These are phyloP conservation scores for Periglandula ipomoeae DNA, from an alignment of 2,329 filamentous ascomycete species.

Conservation along the genomic window DNA sequence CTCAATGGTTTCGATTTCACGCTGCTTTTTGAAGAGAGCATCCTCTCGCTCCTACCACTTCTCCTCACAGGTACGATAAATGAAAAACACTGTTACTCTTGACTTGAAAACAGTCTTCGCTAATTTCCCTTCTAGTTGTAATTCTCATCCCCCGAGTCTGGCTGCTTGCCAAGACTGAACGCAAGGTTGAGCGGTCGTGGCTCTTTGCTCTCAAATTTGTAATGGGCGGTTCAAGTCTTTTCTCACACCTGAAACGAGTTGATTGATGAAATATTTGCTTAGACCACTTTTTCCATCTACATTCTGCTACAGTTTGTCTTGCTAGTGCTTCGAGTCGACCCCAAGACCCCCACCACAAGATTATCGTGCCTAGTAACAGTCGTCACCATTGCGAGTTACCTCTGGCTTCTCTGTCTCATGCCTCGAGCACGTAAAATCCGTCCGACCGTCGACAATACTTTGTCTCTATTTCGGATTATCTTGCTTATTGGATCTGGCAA, in stretches of 20 bases:
- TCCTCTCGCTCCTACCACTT: slow-evolving; percentile 16
- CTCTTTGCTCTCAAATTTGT: slow-evolving; percentile 10
- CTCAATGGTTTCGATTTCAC: slow-evolving; percentile 21
- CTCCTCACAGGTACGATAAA: slow-evolving; percentile 10
- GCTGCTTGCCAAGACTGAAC: slow-evolving; percentile 4
- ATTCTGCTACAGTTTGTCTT: slow-evolving; percentile 11
- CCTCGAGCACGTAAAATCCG: slow-evolving; percentile 21
- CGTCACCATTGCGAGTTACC: slow-evolving; percentile 11
- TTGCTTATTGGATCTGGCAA: slow-evolving; percentile 22
- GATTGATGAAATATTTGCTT: neutral
- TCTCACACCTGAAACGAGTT: neutral
- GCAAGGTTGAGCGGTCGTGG: slow-evolving; percentile 11
- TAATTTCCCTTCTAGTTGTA: slow-evolving; percentile 3
- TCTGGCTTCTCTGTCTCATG: slow-evolving; percentile 18
- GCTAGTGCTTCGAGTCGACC: slow-evolving; percentile 11
- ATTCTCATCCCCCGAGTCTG: slow-evolving; percentile 5
- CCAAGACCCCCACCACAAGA: slow-evolving; percentile 8
- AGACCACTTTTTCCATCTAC: slow-evolving; percentile 7
- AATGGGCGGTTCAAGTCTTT: neutral
- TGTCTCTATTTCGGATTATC: slow-evolving; percentile 21
- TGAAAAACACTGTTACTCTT: too few species aligned
- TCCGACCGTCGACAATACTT: slow-evolving; percentile 24
- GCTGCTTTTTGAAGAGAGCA: slow-evolving; percentile 18
- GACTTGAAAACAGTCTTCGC: neutral
- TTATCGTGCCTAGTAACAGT: slow-evolving; percentile 11